These are phyloP conservation scores for Crithidia expoeki DNA, from an alignment of 208 protist genomes.

Conservation along the genomic window DNA sequence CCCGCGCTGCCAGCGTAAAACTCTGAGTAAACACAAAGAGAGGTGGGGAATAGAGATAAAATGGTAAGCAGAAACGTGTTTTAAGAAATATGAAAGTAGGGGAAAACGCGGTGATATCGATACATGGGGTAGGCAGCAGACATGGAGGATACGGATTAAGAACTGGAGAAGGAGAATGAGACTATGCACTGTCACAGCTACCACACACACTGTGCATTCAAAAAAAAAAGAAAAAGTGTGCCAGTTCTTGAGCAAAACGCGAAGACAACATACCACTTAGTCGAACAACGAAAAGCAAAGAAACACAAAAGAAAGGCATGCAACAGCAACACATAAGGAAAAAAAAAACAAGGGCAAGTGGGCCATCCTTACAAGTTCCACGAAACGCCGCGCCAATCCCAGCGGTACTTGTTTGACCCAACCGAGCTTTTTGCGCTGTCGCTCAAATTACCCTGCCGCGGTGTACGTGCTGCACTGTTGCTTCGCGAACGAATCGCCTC, in stretches of 20 bases:
- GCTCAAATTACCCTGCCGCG: constrained; percentile 7
- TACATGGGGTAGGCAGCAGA: constrained; percentile 1
- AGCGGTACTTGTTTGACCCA: constrained; percentile 41
- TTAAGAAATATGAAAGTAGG: background rate
- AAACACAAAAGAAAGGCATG: constrained; percentile 2
- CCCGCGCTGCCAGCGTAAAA: no score
- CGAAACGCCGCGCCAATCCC: constrained; percentile 44
- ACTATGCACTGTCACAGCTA: no score
- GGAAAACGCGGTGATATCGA: constrained; percentile 3
- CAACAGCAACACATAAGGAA: background rate
- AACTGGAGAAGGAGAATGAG: background rate
- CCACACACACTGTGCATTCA: no score
- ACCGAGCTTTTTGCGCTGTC: constrained; percentile 34
- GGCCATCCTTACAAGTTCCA: constrained; percentile 14
- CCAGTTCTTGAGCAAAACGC: background rate
- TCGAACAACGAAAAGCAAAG: background rate
- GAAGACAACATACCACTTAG: background rate
- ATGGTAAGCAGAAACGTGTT: no score
- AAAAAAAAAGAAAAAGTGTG: background rate
- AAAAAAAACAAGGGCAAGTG: no score
- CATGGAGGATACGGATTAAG: background rate
- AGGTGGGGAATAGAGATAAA: no score
- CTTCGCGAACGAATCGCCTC: background rate
- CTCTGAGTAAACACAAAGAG: no score
- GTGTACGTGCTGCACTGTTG: constrained; percentile 25